Base-by-base conservation (phyloP, 371 early-diverging fungal species). In the Mycotypha africana region DNA sequence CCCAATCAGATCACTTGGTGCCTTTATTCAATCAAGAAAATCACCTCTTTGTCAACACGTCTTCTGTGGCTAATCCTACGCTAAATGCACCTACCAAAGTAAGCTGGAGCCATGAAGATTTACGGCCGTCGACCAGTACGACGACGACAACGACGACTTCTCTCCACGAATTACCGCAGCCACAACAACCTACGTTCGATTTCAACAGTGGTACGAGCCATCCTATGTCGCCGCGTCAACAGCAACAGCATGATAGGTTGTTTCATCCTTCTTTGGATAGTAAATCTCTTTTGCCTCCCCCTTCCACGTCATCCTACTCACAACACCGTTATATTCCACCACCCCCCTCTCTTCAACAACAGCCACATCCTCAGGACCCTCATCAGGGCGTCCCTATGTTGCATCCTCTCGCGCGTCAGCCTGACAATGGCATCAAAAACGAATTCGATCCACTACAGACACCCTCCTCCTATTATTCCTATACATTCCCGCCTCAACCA, bases 341-440 rank as follows among this genome's bases (percentile, higher is more conserved):
- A 16, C 19, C 52, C 28, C 42, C 51, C 24, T 31, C 42, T 12
- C 45, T 7, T 19, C 38, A 10, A 38, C 26, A 38, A 38, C 31
- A 43, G 30, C 48, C 46, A 15, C 50, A 46, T 0, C 51, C 46
- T 6, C 36, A 46, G 4, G 43, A 41, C 24, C n/a, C n/a, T n/a
- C 51, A 47, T 31, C 45, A 45, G 16, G 42, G 46, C 24, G 38
- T 50, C 8, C 42, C 53, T 22, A 53, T 59, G 50, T 20, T 59
- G 8, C 59, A 59, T 38, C 59, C 59, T 3, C 36, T 59, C 17
- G 53, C 59, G 16, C 53, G 59, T 30, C 53, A 45, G 16, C 50
- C 59, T 25, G 58, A 58, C 26, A 16, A 12, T 26, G 45, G 32
- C 6, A 45, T 53, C 16, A 59, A 59, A 38, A 36, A 47, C n/a